Percentiles rank a stretch among this genome's conserved stretches.
These are phyloP conservation scores for Trapa bicornis DNA, from an alignment of 345 rosid species.

Conservation along the genomic window DNA sequence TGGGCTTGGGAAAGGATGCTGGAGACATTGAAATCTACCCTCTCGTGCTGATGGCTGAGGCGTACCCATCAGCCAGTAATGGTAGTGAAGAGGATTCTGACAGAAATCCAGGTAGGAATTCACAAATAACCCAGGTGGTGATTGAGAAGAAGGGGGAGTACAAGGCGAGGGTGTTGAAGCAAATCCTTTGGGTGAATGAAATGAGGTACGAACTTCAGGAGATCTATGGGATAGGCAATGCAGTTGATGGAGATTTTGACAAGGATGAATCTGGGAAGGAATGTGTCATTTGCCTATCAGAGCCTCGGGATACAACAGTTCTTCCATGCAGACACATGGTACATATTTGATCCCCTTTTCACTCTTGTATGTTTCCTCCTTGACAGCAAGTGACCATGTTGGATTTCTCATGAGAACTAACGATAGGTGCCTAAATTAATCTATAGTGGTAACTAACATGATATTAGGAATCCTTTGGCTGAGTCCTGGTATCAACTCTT, in stretches of 20 bases:
- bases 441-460: neutral
- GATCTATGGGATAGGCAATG: conserved; percentile 42
- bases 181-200: conserved; percentile 35
- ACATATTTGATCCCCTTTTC: neutral
- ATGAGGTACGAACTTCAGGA: conserved; percentile 42
- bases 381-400: neutral
- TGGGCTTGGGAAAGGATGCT: conserved; percentile 11
- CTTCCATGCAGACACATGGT: conserved; percentile 63
- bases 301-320: conserved; percentile 38
- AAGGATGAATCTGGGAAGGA: conserved; percentile 41
- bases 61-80: conserved; percentile 5
- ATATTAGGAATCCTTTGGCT: neutral
- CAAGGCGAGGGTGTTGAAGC: conserved; percentile 30
- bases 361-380: neutral
- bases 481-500: too few species aligned
- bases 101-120: conserved; percentile 20
- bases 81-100: conserved; percentile 10
- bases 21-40: conserved; percentile 28
- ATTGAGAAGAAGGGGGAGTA: conserved; percentile 31
- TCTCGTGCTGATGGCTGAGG: conserved; percentile 38
- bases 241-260: conserved; percentile 25
- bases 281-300: conserved; percentile 46
- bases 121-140: conserved; percentile 34
- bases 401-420: neutral
- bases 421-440: neutral